phyloP scores from a whole-genome alignment of 2,329 filamentous ascomycete genomes.

The Apiospora koreana region DNA sequence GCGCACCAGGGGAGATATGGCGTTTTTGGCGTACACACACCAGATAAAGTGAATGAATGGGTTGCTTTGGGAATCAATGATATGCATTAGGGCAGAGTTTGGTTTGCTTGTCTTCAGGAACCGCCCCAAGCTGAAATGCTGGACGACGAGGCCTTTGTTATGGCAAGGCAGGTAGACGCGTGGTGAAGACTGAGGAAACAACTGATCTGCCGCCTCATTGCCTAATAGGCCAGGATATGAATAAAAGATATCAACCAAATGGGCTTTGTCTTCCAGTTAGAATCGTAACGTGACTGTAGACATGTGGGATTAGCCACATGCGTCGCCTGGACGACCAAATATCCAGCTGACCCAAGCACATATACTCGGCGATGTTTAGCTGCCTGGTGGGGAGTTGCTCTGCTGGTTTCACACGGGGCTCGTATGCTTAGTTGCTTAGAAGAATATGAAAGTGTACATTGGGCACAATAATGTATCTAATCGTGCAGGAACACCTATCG shows the following conservation, averaged over 20 bases:
- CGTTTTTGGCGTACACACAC: slow-evolving; percentile 1
- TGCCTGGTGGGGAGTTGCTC: not conserved
- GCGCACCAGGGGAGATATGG: not conserved
- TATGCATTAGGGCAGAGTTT: not conserved
- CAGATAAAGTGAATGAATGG: not conserved
- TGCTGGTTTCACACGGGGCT: not conserved
- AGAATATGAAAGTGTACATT: slow-evolving; percentile 3
- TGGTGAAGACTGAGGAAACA: not conserved
- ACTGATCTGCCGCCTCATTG: not conserved
- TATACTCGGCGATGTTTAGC: not conserved
- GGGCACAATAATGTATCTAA: slow-evolving; percentile 10
- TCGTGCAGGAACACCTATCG: slow-evolving; percentile 1
- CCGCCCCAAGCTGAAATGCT: not conserved
- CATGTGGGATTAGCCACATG: not conserved
- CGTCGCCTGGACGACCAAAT: not conserved
- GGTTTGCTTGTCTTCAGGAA: not conserved
- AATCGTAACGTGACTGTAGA: not conserved
- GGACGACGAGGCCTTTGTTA: not conserved
- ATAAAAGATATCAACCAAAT: not conserved
- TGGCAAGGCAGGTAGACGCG: not conserved
- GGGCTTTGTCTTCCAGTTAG: not conserved
- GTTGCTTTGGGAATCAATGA: not conserved
- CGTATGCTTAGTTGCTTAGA: not conserved
- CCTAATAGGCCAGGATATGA: not conserved
- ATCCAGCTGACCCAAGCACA: not conserved